Evolutionary conservation across 208 protist species (phyloP), one percentile per base, ranked within the genome.

Genomic region (Zelonia costaricensis): DNA sequence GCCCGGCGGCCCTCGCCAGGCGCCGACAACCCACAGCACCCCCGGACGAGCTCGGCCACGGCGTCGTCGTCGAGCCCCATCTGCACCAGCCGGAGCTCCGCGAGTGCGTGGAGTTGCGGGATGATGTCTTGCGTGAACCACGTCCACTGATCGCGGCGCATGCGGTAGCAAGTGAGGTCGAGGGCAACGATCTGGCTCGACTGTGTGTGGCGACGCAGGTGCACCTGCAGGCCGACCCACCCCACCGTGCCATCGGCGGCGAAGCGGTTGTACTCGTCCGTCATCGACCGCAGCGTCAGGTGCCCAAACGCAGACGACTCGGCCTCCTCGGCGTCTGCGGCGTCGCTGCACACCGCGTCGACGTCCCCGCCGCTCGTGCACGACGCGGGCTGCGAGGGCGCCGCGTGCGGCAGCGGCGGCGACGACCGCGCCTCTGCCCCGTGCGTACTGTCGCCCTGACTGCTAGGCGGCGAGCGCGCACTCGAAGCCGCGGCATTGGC

Each of bases 61-160:
- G 65, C 54, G 3, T 52, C 70, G 58, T 95, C 88, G n/a, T 51
- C 78, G n/a, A 92, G 46, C 0, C 57, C 52, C 76, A 92, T 80
- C 44, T 77, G 63, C 16, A 73, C 56, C 1, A 94, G 74, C 7
- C 27, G 54, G 25, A 94, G 71, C 33, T 64, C 65, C 46, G 71
- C 48, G 22, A 94, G 63, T 3, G 51, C 71, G 38, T 47, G 22
- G 38, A 95, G 81, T 38, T 74, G 55, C 2, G 88, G 83, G 20
- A 95, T 48, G 15, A 91, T 62, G 20, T 83, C 62, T 25, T 59
- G 58, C 25, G 64, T 80, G 43, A 91, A 74, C 83, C 84, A 94
- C 45, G 56, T 46, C 88, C 88, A 94, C 66, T 91, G 76, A 38
- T 69, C 65, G 16, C 48, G 48, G 16, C 45, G 63, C 53, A 88